Base-by-base conservation (phyloP, 176 grass and related monocot species). In the Olyra latifolia region DNA sequence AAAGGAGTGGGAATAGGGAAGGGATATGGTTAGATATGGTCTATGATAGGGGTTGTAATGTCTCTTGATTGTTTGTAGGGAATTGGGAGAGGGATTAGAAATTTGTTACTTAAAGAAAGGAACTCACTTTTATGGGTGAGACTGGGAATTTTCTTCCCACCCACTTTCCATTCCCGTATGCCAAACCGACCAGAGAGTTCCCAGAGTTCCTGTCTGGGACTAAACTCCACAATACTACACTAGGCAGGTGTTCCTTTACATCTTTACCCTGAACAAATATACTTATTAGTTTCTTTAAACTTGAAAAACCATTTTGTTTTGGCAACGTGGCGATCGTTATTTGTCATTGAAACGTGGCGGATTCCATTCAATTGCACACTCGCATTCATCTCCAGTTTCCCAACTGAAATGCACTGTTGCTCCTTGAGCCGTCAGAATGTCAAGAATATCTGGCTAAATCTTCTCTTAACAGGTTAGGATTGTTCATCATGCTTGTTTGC, bases 391-490 rank as follows among this genome's bases (percentile, higher is more conserved):
- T 59, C 68, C 35, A 41, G 22, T 53, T 74, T 27, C 22, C n/a
- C 29, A 7, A 22, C 29, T 47, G 52, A 0, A 11, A 15, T 20
- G 25, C 30, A 25, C 12, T 76, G 62, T 84, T 84, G 73, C 28
- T n/a, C 64, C n/a, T 48, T 48, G 28, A 22, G 52, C 10, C 0
- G 9, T 25, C 24, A 62, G 20, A 76, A 25, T 53, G 28, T 28
- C n/a, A 12, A 54, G 69, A 83, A 84, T 62, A 63, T 70, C 53
- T 22, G 43, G 0, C 8, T 7, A 70, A 75, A 43, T 47, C 35
- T n/a, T 63, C 10, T 62, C 27, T 62, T 11, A 47, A 77, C 27
- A 32, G 28, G 24, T 19, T 60, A 17, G 4, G 3, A 19, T 9
- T 46, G 15, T 73, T 73, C 5, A 41, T 13, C 6, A 8, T 23